Evolutionary conservation across 306 rosid species (phyloP).

Genomic region (Cicer bijugum): DNA sequence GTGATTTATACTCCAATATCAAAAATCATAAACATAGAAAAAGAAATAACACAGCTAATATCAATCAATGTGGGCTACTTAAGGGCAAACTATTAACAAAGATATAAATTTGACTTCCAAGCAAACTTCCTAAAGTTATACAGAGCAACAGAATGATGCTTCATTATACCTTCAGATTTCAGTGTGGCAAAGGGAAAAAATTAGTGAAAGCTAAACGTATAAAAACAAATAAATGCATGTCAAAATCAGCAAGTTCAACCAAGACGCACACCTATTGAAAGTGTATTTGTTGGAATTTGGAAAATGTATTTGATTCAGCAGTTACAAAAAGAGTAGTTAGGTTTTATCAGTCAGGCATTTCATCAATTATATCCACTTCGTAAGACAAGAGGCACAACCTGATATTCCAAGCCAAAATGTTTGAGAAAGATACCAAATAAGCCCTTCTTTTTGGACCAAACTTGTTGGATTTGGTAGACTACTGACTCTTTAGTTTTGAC

Average conservation of each 20-base stretch:
- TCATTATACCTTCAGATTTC: slow-evolving; percentile 22
- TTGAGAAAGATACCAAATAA: background rate
- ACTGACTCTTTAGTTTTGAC: background rate
- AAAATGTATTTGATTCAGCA: slow-evolving; percentile 1
- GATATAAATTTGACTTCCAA: slow-evolving; percentile 19
- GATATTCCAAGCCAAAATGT: slow-evolving; percentile 15
- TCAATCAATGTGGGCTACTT: slow-evolving; percentile 4
- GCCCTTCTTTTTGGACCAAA: slow-evolving; percentile 18
- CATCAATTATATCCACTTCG: slow-evolving; percentile 5
- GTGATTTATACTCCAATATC: slow-evolving; percentile 17
- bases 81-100: slow-evolving; percentile 26
- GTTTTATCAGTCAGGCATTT: background rate
- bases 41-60: slow-evolving; percentile 1
- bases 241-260: slow-evolving; percentile 25
- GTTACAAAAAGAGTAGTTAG: background rate
- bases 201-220: background rate
- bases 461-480: background rate
- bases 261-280: slow-evolving; percentile 1
- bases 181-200: background rate
- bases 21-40: slow-evolving; percentile 34
- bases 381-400: slow-evolving; percentile 14
- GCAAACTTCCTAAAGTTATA: slow-evolving; percentile 16
- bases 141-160: slow-evolving; percentile 7
- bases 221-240: background rate
- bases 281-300: slow-evolving; percentile 1